Percentiles rank a stretch among this genome's conserved stretches.
Evolutionary conservation across 2,329 filamentous ascomycete genomes (phyloP).

Genomic region (Gyromitra esculenta): DNA sequence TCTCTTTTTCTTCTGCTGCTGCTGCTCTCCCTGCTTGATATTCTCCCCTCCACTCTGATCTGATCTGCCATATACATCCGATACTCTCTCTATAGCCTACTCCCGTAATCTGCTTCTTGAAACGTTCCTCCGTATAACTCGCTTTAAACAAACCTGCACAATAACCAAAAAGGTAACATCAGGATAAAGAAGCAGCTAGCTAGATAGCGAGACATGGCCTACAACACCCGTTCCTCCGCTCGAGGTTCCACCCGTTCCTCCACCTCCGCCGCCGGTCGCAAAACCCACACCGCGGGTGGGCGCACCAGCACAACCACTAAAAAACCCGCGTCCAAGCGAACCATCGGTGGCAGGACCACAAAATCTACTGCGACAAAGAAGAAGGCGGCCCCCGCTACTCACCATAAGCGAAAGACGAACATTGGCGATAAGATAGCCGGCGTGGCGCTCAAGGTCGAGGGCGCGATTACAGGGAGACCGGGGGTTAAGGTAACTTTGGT

Average conservation of each 20-base stretch:
- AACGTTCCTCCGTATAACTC: background rate
- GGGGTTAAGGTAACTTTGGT: constrained; percentile 68
- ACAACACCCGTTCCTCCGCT: constrained; percentile 46
- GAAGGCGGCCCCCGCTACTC: constrained; percentile 58
- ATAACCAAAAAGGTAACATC: background rate
- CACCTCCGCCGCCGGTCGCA: constrained; percentile 39
- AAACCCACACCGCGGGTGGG: constrained; percentile 25
- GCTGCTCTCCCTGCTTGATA: background rate
- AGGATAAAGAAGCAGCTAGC: background rate
- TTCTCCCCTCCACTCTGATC: constrained; percentile 3
- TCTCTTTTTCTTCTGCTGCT: background rate
- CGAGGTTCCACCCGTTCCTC: constrained; percentile 37
- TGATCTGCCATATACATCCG: background rate
- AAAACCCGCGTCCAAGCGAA: constrained; percentile 42
- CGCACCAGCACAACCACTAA: constrained; percentile 19
- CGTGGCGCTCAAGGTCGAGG: constrained; percentile 77
- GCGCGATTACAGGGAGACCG: constrained; percentile 73
- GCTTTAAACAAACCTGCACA: background rate
- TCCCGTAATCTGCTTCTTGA: background rate
- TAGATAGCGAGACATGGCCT: constrained; percentile 28
- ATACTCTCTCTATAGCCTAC: background rate
- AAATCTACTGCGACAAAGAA: constrained; percentile 43
- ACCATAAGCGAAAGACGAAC: constrained; percentile 73
- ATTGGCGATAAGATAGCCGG: constrained; percentile 82
- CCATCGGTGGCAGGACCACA: constrained; percentile 23